These are phyloP conservation scores for Hypoxylon rickii DNA, from an alignment of 495 filamentous ascomycete species.

Conservation along the genomic window DNA sequence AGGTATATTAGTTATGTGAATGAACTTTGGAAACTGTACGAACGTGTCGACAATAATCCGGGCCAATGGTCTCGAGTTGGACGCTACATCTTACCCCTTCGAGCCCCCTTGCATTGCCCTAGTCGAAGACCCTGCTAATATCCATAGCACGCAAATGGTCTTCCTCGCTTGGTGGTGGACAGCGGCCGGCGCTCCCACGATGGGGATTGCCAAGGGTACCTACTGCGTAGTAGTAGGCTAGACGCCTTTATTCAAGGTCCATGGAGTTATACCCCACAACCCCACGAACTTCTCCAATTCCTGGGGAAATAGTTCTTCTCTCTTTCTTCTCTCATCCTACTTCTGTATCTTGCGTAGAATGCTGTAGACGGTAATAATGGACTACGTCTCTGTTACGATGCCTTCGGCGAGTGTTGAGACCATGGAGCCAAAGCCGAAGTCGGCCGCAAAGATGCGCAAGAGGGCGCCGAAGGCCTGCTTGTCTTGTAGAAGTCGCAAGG, in stretches of 20 bases:
- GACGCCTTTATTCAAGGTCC: slow-evolving; percentile 6
- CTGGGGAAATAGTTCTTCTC: slow-evolving; percentile 23
- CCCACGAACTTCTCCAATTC: slow-evolving; percentile 37
- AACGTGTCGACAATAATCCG: slow-evolving; percentile 11
- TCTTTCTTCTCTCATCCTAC: slow-evolving; percentile 5
- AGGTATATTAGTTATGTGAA: neutral
- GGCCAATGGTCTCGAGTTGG: slow-evolving; percentile 9
- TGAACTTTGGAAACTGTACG: slow-evolving; percentile 4
- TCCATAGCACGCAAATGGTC: neutral
- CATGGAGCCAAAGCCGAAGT: slow-evolving; percentile 30
- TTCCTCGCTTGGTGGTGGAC: slow-evolving; percentile 3
- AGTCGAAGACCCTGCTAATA: slow-evolving; percentile 2
- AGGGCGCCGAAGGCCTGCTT: slow-evolving; percentile 53
- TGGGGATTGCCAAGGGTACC: slow-evolving; percentile 25
- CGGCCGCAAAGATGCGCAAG: slow-evolving; percentile 38
- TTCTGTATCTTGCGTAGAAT: slow-evolving; percentile 5
- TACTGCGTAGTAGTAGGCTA: slow-evolving; percentile 2
- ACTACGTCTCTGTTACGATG: slow-evolving; percentile 22
- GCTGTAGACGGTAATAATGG: slow-evolving; percentile 17
- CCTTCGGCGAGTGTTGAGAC: slow-evolving; percentile 19
- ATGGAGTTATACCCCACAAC: slow-evolving; percentile 37
- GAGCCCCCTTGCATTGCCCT: slow-evolving; percentile 23
- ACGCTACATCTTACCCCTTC: slow-evolving; percentile 8
- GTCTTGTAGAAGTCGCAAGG: slow-evolving; percentile 57
- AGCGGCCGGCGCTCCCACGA: slow-evolving; percentile 14